Conservation (phyloP, 169 alveolate genomes). For the Plasmodium fragile region DNA sequence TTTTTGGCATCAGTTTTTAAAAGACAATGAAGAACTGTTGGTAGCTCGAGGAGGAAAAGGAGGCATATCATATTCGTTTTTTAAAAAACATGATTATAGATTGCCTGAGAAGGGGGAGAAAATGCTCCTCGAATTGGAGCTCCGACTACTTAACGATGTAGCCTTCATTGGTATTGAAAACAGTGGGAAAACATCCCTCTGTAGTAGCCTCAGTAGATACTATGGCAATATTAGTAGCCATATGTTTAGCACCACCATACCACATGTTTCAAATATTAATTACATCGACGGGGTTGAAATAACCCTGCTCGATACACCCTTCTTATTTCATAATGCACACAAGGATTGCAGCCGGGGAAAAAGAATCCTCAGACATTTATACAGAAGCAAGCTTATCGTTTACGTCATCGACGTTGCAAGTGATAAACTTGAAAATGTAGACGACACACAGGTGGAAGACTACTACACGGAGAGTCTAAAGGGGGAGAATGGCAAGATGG, state of each 20-base stretch:
- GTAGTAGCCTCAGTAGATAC: constrained; percentile 83
- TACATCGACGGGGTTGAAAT: constrained; percentile 86
- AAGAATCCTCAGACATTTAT: constrained; percentile 81
- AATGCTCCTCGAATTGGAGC: constrained; percentile 80
- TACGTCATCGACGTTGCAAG: constrained; percentile 83
- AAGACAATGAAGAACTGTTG: constrained; percentile 77
- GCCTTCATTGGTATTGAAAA: constrained; percentile 85
- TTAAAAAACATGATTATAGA: constrained; percentile 86
- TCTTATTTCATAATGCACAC: constrained; percentile 73
- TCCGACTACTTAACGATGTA: constrained; percentile 85
- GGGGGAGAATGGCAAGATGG: neutral
- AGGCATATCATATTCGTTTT: constrained; percentile 86
- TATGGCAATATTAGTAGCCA: constrained; percentile 85
- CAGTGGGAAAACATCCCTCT: constrained; percentile 84
- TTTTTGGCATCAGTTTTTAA: constrained; percentile 81
- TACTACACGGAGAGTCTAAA: constrained; percentile 14
- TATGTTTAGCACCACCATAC: constrained; percentile 85
- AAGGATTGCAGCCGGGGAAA: constrained; percentile 44
- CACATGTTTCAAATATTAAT: constrained; percentile 84
- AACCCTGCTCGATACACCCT: constrained; percentile 85
- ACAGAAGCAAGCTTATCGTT: constrained; percentile 82
- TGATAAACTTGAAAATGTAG: constrained; percentile 58
- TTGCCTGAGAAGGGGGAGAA: constrained; percentile 86
- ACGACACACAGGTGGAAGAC: constrained; percentile 50
- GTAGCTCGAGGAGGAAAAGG: constrained; percentile 89